Evolutionary conservation across 805 yeast genomes (phyloP).

Genomic region (Teunomyces pallodes): DNA sequence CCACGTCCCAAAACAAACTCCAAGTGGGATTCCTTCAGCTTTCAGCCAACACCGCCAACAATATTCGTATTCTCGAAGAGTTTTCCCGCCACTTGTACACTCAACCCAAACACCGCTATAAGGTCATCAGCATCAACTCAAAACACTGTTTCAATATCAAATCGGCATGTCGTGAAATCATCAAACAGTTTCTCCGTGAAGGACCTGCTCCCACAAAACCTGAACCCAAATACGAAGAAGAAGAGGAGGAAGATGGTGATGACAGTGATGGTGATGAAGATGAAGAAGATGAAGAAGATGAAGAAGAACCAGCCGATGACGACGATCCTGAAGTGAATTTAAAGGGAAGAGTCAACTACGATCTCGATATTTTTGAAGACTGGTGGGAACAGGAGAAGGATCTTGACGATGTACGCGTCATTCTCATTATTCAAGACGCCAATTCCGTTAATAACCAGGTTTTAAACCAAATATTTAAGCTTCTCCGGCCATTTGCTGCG

Average conservation of each 20-base stretch:
- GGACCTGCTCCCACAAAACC: conserved; percentile 6
- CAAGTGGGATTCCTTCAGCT: conserved; percentile 35
- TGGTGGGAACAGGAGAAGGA: conserved; percentile 20
- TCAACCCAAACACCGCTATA: conserved; percentile 10
- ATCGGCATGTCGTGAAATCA: conserved; percentile 30
- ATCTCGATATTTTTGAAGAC: conserved; percentile 34
- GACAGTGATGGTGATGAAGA: conserved; percentile 11
- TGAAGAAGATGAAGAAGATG: conserved; percentile 7
- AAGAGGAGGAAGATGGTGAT: conserved; percentile 7
- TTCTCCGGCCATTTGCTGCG: conserved; percentile 23
- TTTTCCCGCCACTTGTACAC: conserved; percentile 19
- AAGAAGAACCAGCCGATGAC: conserved; percentile 7
- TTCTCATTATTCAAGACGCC: conserved; percentile 37
- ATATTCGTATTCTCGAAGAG: conserved; percentile 36
- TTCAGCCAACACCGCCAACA: conserved; percentile 41
- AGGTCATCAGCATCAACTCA: conserved; percentile 27
- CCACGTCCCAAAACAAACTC: conserved; percentile 13
- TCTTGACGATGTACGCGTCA: conserved; percentile 14
- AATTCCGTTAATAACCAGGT: conserved; percentile 33
- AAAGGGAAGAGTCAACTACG: conserved; percentile 22
- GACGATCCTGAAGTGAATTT: conserved; percentile 8
- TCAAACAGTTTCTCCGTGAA: conserved; percentile 27
- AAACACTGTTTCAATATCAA: conserved; percentile 34
- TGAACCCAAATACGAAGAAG: neutral
- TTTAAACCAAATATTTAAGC: conserved; percentile 33